Evolutionary conservation across 495 filamentous ascomycete genomes (phyloP).

Genomic region (Lasiosphaeria hispida): DNA sequence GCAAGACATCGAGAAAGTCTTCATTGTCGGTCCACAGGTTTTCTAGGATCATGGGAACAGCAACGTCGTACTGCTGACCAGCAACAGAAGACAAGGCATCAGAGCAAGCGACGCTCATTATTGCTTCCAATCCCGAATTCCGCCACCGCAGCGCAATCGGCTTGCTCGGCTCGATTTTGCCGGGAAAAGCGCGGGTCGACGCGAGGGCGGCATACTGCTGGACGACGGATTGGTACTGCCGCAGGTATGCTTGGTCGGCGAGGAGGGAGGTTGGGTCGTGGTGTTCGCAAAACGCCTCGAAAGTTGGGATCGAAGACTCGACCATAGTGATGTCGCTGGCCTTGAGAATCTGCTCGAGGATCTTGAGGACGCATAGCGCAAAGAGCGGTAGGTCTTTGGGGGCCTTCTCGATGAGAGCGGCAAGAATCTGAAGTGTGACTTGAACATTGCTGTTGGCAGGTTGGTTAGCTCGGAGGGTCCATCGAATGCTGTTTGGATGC

Average conservation of each 20-base stretch:
- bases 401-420: conserved; percentile 85
- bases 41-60: conserved; percentile 78
- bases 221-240: conserved; percentile 79
- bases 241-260: conserved; percentile 76
- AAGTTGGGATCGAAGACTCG: conserved; percentile 79
- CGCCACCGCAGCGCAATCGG: conserved; percentile 81
- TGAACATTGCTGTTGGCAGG: conserved; percentile 72
- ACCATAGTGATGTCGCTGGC: conserved; percentile 84
- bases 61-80: conserved; percentile 67
- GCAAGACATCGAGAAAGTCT: conserved; percentile 61
- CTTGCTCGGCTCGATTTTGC: conserved; percentile 56
- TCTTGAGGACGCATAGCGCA: conserved; percentile 72
- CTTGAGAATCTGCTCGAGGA: conserved; percentile 72
- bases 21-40: conserved; percentile 79
- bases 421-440: conserved; percentile 84
- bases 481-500: background rate
- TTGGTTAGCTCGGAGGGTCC: background rate
- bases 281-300: conserved; percentile 77
- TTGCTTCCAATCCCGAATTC: conserved; percentile 73
- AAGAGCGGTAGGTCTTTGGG: conserved; percentile 87
- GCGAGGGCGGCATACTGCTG: conserved; percentile 75
- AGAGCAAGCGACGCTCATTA: conserved; percentile 72
- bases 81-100: conserved; percentile 72
- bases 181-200: conserved; percentile 48
- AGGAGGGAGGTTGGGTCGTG: conserved; percentile 75